A percentile compares a stretch with the other conserved stretches of the same genome.
Conservation (phyloP, 306 rosid species). For the Chamaecrista fasciculata region DNA sequence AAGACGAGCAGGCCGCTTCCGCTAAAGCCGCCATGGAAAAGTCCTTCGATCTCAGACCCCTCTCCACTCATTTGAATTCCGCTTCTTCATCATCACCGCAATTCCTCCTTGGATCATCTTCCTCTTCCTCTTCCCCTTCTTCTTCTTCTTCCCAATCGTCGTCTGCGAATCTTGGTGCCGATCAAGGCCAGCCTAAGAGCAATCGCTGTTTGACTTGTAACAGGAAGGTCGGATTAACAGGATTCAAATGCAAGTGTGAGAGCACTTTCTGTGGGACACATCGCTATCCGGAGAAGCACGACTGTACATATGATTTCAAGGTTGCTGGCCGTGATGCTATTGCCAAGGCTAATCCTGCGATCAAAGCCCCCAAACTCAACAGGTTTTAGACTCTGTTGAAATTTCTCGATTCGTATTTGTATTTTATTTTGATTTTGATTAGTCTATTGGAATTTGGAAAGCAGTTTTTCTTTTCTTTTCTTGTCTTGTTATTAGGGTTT, state of each 20-base stretch:
- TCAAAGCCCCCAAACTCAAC: constrained; percentile 46
- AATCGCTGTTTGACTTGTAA: constrained; percentile 54
- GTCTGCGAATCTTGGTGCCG: neutral
- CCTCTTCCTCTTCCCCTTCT: neutral
- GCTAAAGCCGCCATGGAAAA: constrained; percentile 44
- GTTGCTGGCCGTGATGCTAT: constrained; percentile 42
- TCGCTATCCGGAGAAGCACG: constrained; percentile 60
- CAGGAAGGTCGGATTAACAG: constrained; percentile 50
- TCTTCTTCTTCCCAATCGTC: neutral
- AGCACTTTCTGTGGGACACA: constrained; percentile 50
- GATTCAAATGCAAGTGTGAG: constrained; percentile 64
- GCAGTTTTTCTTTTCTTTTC: neutral
- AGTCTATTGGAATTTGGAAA: neutral
- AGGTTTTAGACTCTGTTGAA: constrained; percentile 26
- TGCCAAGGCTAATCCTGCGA: constrained; percentile 48
- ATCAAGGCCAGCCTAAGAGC: constrained; percentile 8
- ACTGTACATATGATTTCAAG: constrained; percentile 49
- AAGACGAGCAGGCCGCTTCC: constrained; percentile 36
- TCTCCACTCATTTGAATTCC: neutral
- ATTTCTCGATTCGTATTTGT: neutral
- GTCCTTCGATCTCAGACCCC: neutral
- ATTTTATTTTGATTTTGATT: neutral
- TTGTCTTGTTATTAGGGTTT: neutral
- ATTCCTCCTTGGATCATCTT: neutral
- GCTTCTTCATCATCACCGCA: neutral